These are phyloP conservation scores for Phytophthora syringae DNA, from an alignment of 352 stramenopile genomes.

Conservation along the genomic window DNA sequence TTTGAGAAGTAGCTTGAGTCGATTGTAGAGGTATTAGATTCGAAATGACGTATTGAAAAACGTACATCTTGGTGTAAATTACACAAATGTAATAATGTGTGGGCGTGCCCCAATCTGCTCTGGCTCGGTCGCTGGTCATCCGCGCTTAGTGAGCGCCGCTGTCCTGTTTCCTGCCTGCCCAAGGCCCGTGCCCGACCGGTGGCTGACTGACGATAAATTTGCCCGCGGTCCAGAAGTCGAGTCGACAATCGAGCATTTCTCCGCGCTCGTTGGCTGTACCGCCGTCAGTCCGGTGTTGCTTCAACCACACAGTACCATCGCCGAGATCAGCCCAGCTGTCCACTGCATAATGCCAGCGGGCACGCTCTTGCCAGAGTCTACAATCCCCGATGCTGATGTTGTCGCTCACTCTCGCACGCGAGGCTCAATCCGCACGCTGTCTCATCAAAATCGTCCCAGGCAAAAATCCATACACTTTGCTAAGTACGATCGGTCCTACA, in stretches of 20 bases:
- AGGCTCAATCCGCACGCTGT: too few species aligned
- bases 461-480: constrained; percentile 4
- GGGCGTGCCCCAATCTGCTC: not conserved
- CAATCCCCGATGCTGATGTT: too few species aligned
- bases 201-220: not conserved
- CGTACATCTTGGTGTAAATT: too few species aligned
- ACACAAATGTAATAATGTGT: not conserved
- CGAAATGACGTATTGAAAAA: too few species aligned
- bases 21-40: too few species aligned
- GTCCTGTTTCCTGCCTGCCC: not conserved
- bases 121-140: not conserved
- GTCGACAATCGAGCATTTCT: constrained; percentile 2
- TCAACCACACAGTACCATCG: constrained; percentile 4
- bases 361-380: not conserved
- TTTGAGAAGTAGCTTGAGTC: too few species aligned
- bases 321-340: not conserved
- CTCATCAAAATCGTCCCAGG: not conserved
- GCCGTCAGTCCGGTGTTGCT: not conserved
- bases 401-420: too few species aligned
- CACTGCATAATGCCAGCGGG: not conserved
- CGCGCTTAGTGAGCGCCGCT: not conserved
- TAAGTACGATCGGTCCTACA: too few species aligned
- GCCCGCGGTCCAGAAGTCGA: not conserved
- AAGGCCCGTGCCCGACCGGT: not conserved
- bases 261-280: not conserved